Evolutionary conservation across 768 basidiomycete species (phyloP), one percentile per base, ranked within the genome.

Genomic region (Tephrocybe sp.): DNA sequence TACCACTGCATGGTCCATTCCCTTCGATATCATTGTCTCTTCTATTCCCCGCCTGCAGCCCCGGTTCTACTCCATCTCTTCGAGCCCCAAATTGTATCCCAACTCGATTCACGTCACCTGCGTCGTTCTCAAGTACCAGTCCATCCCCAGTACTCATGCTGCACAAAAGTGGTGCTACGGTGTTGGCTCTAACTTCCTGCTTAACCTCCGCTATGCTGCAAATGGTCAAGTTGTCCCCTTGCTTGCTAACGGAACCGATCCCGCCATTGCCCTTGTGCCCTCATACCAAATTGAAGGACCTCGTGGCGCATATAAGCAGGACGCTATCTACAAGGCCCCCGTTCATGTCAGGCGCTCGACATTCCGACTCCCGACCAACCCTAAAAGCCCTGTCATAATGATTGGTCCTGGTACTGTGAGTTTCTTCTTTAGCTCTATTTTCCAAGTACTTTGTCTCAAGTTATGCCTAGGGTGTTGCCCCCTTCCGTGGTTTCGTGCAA

Each of bases 341-440:
- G 78, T 98, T 47, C 97, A 99, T 62, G 92, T 99, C 53, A 82
- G 97, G 48, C 83, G 97, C 42, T 96, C 93, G 13, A 98, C 96
- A 2, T 99, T 99, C 84, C 79, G 97, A 45, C 74, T 99, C 44
- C 97, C 97, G 8, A 98, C 97, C 14, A 94, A 93, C 66, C 97
- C 97, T 32, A 98, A 97, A 78, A 96, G 90, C 53, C 97, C 97
- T 1, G 88, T 99, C 45, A 92, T 99, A 70, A 98, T 99, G 97
- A 83, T 99, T 66, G 97, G 97, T 36, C 97, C 97, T 54, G 97
- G 97, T 47, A 99, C 95, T 51, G 94, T 96, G 66, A 73, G 91
- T 26, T 17, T 16, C 81, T 40, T 44, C 26, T 34, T n/a, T n/a
- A n/a, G 19, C 20, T 50, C 10, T 51, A 16, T 45, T 30, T 14